Evolutionary conservation across 495 filamentous ascomycete species (phyloP).

Genomic region (Cercophora samala): DNA sequence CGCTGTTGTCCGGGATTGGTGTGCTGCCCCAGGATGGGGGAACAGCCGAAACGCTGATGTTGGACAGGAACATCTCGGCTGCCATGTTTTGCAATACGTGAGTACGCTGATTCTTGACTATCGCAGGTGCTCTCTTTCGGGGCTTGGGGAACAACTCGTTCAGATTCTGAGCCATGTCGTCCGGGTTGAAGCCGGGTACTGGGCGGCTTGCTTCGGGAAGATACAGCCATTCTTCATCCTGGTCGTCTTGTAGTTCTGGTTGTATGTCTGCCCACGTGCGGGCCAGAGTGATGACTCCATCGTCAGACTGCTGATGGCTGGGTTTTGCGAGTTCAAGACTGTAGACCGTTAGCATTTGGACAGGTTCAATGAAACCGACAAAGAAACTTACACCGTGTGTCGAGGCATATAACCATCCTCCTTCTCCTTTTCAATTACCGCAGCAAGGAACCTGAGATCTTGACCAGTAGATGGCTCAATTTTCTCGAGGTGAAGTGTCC

Average conservation of each 20-base stretch:
- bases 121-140: not conserved
- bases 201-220: constrained; percentile 18
- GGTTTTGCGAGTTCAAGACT: constrained; percentile 21
- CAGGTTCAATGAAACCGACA: not conserved
- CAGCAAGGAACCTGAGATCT: constrained; percentile 16
- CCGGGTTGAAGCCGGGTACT: constrained; percentile 16
- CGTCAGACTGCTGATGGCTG: not conserved
- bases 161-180: constrained; percentile 18
- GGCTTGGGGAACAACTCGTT: constrained; percentile 12
- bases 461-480: constrained; percentile 1
- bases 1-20: not conserved
- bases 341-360: constrained; percentile 15
- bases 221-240: constrained; percentile 11
- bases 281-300: constrained; percentile 18
- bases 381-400: constrained; percentile 22
- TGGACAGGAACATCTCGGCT: constrained; percentile 26
- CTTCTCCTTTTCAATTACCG: constrained; percentile 18
- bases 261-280: constrained; percentile 22
- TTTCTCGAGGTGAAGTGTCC: not conserved
- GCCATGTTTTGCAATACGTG: constrained; percentile 22
- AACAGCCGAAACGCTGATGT: constrained; percentile 22
- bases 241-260: constrained; percentile 12
- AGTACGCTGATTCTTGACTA: constrained; percentile 7
- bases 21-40: constrained; percentile 9
- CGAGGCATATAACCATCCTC: constrained; percentile 27